These are phyloP conservation scores for Debaryomycetaceae sp. DNA, from an alignment of 1,139 yeast genomes.

Conservation along the genomic window DNA sequence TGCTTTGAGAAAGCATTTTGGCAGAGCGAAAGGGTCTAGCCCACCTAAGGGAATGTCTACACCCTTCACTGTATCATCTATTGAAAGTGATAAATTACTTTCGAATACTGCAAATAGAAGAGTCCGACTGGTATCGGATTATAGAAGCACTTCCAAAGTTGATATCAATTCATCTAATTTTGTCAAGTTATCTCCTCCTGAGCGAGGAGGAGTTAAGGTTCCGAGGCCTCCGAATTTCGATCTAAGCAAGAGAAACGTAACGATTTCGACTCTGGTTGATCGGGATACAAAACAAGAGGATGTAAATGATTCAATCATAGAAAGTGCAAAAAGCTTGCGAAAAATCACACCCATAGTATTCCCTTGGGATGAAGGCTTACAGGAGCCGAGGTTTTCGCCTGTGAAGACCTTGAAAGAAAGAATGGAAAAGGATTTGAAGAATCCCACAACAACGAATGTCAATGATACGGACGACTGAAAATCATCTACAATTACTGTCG, in stretches of 20 bases:
- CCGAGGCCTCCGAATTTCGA: constrained; percentile 33
- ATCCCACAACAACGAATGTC: not conserved
- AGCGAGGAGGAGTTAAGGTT: constrained; percentile 14
- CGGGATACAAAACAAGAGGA: not conserved
- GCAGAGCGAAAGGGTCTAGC: constrained; percentile 19
- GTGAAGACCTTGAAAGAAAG: constrained; percentile 25
- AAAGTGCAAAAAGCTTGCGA: constrained; percentile 36
- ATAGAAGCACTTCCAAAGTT: not conserved
- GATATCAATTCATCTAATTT: constrained; percentile 4
- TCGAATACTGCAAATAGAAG: not conserved
- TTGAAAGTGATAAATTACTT: not conserved
- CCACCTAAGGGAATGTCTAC: constrained; percentile 7
- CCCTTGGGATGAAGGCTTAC: constrained; percentile 29
- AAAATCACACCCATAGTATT: constrained; percentile 39
- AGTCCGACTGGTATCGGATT: not conserved
- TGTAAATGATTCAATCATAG: constrained; percentile 22
- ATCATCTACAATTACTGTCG: no score
- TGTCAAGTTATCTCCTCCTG: constrained; percentile 13
- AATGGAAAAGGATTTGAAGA: constrained; percentile 6
- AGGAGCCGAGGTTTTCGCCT: constrained; percentile 33
- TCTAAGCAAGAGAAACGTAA: not conserved
- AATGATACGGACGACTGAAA: no score
- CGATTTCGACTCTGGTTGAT: constrained; percentile 1
- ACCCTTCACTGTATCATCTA: constrained; percentile 2
- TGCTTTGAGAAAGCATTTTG: constrained; percentile 34